Base-by-base conservation (phyloP, 352 stramenopile species). In the Phytophthora citricola region DNA sequence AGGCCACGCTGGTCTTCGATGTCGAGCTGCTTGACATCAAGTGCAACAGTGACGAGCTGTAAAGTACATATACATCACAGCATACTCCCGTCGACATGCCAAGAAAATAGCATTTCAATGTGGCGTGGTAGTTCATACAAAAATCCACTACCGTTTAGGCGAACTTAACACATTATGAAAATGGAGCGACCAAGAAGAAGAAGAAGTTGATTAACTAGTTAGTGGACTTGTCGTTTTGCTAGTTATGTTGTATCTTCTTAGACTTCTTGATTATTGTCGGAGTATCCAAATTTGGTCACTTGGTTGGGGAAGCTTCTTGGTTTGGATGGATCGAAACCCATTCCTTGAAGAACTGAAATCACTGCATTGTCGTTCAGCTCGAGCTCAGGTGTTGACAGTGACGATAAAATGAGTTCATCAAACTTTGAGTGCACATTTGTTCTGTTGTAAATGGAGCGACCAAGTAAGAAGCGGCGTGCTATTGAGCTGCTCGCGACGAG, bases 11-110 rank as follows among this genome's bases (percentile, higher is more conserved):
- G 32, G 90, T 99, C 36, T 99, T 99, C 74, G 91, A 95, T 64
- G 96, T 99, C 52, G 97, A 99, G 83, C 91, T 99, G 61, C 81
- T 99, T 57, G 86, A 98, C 65, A 98, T 99, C 71, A 93, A 88
- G 75, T 80, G 84, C 73, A 70, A 80, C 5, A 82, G 55, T 52
- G 68, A 82, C 24, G 86, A 93, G 54, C 69, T 94, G 40, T 82
- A 79, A 46, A 29, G 12, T 43, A 29, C 9, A 12, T 44, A 0
- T 20, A 20, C 17, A 20, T 20, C 31, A 36, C 31, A 36, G 10
- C 31, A 36, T 20, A 34, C 31, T 31, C 4, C 4, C 24, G 50
- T 68, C 11, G 6, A 44, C 40, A 10, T 11, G 31, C 7, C 31
- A 11, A 34, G 7, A 34, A 34, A 34, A 11, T 11, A 34, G 31